These are phyloP conservation scores for Termitomyces sp. DNA, from an alignment of 768 basidiomycete species.

Conservation along the genomic window DNA sequence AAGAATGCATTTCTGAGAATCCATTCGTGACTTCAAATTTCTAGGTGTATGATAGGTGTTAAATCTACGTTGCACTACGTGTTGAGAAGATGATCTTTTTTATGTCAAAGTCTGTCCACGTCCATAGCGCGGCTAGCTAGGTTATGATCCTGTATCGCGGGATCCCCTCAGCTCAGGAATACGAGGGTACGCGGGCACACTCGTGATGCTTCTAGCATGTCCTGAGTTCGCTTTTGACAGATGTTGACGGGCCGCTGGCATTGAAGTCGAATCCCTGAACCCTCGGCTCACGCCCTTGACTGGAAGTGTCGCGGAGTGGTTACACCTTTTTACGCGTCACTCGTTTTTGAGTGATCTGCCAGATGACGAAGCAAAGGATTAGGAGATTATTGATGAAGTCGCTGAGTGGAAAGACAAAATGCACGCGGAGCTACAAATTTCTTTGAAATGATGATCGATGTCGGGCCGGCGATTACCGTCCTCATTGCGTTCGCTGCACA, in stretches of 20 bases:
- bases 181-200: constrained; percentile 34
- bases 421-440: no score
- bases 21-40: background rate
- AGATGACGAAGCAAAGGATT: constrained; percentile 50
- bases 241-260: constrained; percentile 50
- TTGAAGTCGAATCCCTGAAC: constrained; percentile 47
- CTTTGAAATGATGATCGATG: background rate
- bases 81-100: no score
- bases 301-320: constrained; percentile 59
- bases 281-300: constrained; percentile 51
- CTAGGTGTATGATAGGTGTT: constrained; percentile 42
- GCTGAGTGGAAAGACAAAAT: constrained; percentile 27
- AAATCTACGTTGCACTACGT: constrained; percentile 52
- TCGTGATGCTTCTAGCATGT: no score
- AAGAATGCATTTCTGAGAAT: constrained; percentile 1
- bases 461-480: background rate
- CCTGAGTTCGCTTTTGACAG: background rate
- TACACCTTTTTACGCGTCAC: constrained; percentile 56
- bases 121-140: no score
- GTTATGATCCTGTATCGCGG: constrained; percentile 49
- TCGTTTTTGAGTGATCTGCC: constrained; percentile 52
- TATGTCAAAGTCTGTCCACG: no score
- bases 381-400: constrained; percentile 61
- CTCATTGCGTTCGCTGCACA: background rate
- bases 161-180: constrained; percentile 70